Percentiles rank a stretch among this genome's conserved stretches.
Evolutionary conservation across 192 early-diverging fungal genomes (phyloP).

Genomic region (Mycoemilia scoparia): DNA sequence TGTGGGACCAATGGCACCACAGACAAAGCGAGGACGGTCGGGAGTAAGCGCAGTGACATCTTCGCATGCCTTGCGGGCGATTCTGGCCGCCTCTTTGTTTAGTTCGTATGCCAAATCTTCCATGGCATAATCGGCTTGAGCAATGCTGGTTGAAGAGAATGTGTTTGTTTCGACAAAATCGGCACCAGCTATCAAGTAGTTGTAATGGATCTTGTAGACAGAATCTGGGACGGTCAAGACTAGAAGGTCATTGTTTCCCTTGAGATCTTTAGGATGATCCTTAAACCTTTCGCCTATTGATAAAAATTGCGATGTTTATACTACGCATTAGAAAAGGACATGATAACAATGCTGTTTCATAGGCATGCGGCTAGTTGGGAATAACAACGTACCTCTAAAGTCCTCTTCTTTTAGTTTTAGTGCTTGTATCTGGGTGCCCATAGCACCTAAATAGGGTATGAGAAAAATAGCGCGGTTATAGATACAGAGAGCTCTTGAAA

Average conservation of each 20-base stretch:
- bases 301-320: too few relatives aligned
- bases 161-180: constrained; percentile 96
- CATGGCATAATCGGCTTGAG: constrained; percentile 79
- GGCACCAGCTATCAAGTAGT: constrained; percentile 78
- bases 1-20: constrained; percentile 75
- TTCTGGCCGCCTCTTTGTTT: constrained; percentile 74
- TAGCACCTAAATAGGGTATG: too few relatives aligned
- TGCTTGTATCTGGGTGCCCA: constrained; percentile 85
- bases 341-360: neutral
- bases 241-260: constrained; percentile 93
- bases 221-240: constrained; percentile 78
- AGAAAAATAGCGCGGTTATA: too few relatives aligned
- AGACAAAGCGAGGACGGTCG: constrained; percentile 77
- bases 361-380: neutral
- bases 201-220: constrained; percentile 74
- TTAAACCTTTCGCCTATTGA: constrained; percentile 71
- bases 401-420: constrained; percentile 64
- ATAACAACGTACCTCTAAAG: too few relatives aligned
- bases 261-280: constrained; percentile 65
- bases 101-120: constrained; percentile 77
- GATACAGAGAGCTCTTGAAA: too few relatives aligned
- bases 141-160: constrained; percentile 81
- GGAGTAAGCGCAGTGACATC: constrained; percentile 58
- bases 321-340: neutral
- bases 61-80: constrained; percentile 70